phyloP scores from a whole-genome alignment of 176 grass and related monocot genomes.

The Aegilops umbellulata region DNA sequence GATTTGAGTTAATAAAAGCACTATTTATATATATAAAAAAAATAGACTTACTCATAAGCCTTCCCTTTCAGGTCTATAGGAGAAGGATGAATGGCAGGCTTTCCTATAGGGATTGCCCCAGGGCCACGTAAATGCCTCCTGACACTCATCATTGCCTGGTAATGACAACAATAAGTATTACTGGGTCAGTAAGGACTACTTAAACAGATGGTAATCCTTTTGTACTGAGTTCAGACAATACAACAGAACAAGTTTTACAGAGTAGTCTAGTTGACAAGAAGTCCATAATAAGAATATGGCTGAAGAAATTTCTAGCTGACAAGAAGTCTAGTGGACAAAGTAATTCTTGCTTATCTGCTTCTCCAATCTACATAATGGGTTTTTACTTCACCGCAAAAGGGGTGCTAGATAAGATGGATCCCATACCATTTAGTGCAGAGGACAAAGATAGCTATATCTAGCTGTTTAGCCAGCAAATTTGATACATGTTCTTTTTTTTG shows the following conservation, averaged over 20 bases:
- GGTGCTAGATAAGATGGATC: no score
- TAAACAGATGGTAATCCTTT: not conserved
- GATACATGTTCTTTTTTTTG: not conserved
- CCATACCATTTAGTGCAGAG: no score
- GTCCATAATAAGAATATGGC: not conserved
- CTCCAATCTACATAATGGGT: no score
- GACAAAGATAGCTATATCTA: no score
- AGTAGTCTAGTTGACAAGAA: not conserved
- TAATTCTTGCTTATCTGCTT: no score
- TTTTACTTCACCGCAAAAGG: no score
- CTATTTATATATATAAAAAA: no score
- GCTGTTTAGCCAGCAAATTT: no score
- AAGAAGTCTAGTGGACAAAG: no score
- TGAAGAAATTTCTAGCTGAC: not conserved
- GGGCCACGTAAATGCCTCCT: constrained; percentile 57
- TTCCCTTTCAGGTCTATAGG: constrained; percentile 74
- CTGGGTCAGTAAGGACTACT: not conserved
- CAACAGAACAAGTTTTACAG: not conserved
- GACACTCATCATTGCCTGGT: constrained; percentile 69
- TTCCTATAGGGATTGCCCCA: constrained; percentile 56
- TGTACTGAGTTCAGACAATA: not conserved
- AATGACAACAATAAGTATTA: not conserved
- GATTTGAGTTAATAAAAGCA: no score
- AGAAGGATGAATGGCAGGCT: constrained; percentile 66
- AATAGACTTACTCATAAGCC: constrained; percentile 48